These are phyloP conservation scores for Iris pallida DNA, from an alignment of 116 monocot species.

Conservation along the genomic window DNA sequence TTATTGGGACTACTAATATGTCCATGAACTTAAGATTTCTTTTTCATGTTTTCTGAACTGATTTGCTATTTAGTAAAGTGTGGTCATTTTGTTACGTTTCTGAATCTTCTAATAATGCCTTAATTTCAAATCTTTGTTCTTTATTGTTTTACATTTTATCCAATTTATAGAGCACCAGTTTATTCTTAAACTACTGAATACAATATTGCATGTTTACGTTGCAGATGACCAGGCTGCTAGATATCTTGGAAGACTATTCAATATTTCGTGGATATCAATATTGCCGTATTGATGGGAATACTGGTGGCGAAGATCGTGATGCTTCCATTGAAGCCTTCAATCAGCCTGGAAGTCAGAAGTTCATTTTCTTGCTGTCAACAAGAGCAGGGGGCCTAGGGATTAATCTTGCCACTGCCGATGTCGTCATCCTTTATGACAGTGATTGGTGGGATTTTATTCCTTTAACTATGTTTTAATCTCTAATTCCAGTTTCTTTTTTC, in stretches of 20 bases:
- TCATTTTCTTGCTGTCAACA: slow-evolving; percentile 93
- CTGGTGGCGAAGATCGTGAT: slow-evolving; percentile 98
- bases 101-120: neutral
- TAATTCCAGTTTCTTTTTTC: neutral
- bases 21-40: no score
- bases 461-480: neutral
- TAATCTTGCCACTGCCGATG: slow-evolving; percentile 98
- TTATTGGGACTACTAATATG: no score
- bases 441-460: slow-evolving; percentile 60
- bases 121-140: neutral
- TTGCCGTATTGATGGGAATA: slow-evolving; percentile 98
- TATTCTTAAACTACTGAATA: neutral
- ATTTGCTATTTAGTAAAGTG: no score
- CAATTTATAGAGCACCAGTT: neutral
- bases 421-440: slow-evolving; percentile 98
- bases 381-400: slow-evolving; percentile 98
- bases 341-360: slow-evolving; percentile 94
- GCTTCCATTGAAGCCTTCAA: slow-evolving; percentile 92
- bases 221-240: slow-evolving; percentile 96
- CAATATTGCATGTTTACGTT: slow-evolving; percentile 3
- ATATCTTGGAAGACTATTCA: slow-evolving; percentile 92
- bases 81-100: no score
- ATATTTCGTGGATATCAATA: slow-evolving; percentile 86
- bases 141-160: neutral
- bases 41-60: no score